phyloP scores from a whole-genome alignment of 2,329 filamentous ascomycete species.

The Pochonia chlamydosporia region DNA sequence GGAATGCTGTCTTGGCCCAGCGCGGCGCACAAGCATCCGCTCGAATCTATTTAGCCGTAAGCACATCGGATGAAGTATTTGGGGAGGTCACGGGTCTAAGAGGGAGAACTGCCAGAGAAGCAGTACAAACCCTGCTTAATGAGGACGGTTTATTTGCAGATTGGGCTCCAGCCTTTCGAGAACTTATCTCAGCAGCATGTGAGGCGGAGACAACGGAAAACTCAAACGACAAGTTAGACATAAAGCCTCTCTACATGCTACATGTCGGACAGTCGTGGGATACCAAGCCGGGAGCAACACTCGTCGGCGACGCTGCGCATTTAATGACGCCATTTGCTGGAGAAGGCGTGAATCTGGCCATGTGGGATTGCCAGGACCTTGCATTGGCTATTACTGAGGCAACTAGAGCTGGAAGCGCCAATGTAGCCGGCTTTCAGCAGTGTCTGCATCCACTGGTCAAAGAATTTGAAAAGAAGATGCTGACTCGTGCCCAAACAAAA shows the following conservation, averaged over 20 bases:
- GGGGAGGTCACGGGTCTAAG: not conserved
- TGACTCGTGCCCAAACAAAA: conserved; percentile 2
- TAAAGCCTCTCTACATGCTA: conserved; percentile 30
- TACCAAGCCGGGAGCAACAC: conserved; percentile 33
- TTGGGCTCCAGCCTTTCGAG: conserved; percentile 20
- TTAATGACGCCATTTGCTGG: conserved; percentile 46
- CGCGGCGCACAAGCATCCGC: conserved; percentile 17
- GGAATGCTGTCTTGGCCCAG: conserved; percentile 30
- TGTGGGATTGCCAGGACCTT: conserved; percentile 44
- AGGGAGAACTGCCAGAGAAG: conserved; percentile 10
- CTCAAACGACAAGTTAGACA: conserved; percentile 10
- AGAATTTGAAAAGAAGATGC: conserved; percentile 4
- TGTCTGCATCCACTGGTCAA: conserved; percentile 11
- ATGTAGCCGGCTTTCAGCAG: conserved; percentile 8
- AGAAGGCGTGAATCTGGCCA: conserved; percentile 47
- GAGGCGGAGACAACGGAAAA: conserved; percentile 17
- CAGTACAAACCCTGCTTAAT: conserved; percentile 16
- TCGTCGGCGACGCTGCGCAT: conserved; percentile 52
- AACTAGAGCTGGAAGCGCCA: not conserved
- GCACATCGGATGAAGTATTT: not conserved
- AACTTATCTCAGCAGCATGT: conserved; percentile 21
- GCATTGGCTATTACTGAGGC: conserved; percentile 21
- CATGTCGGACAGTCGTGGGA: conserved; percentile 38
- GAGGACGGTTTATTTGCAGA: conserved; percentile 15
- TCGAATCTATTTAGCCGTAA: conserved; percentile 22